phyloP scores from a whole-genome alignment of 2,329 filamentous ascomycete species.

The Colletotrichum truncatum region DNA sequence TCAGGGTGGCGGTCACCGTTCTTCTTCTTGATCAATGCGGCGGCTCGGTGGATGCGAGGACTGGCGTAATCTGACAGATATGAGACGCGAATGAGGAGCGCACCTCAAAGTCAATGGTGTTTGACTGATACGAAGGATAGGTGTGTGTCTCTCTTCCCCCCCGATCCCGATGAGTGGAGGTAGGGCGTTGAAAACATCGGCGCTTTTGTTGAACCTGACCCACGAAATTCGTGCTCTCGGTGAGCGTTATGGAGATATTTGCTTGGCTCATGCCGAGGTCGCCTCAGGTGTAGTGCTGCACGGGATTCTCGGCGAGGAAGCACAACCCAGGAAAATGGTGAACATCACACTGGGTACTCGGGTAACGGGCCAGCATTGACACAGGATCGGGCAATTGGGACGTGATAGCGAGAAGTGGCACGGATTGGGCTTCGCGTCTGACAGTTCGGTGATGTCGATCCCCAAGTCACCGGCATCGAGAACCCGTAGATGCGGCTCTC shows the following conservation, averaged over 20 bases:
- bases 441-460: conserved; percentile 1
- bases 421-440: neutral
- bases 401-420: neutral
- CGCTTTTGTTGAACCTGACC: neutral
- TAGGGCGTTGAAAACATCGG: neutral
- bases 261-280: neutral
- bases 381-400: neutral
- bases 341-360: neutral
- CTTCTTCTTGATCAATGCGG: neutral
- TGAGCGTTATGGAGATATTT: neutral
- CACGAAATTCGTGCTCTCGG: neutral
- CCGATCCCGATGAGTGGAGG: neutral
- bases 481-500: neutral
- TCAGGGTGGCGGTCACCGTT: neutral
- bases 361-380: neutral
- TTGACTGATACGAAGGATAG: neutral
- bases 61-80: neutral
- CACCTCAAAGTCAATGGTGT: neutral
- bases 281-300: conserved; percentile 1
- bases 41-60: neutral
- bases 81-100: neutral
- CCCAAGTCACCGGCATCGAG: neutral
- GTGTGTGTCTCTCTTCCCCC: neutral
- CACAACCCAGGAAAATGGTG: neutral
- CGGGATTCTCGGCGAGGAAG: neutral